Conservation (phyloP, 2,329 filamentous ascomycete genomes). For the Penicillium rolfsii region DNA sequence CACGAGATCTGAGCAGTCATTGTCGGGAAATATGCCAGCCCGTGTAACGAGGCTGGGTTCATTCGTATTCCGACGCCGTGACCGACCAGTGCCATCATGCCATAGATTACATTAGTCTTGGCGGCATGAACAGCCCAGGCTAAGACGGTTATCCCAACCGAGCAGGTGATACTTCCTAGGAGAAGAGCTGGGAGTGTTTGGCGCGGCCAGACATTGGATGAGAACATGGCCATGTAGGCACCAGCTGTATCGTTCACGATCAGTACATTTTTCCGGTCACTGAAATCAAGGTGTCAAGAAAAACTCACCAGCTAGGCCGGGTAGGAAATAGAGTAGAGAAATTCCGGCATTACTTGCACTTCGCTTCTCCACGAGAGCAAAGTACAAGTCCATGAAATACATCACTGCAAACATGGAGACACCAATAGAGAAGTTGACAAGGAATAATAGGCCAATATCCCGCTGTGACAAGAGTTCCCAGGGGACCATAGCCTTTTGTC, state of each 20-base stretch:
- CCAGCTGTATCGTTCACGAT: slow-evolving; percentile 46
- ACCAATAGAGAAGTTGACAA: slow-evolving; percentile 9
- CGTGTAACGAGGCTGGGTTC: slow-evolving; percentile 67
- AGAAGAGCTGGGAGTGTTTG: slow-evolving; percentile 65
- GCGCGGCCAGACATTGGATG: slow-evolving; percentile 64
- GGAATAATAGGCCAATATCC: slow-evolving; percentile 52
- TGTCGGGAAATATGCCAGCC: slow-evolving; percentile 63
- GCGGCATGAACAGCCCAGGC: slow-evolving; percentile 59
- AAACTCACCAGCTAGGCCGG: slow-evolving; percentile 60
- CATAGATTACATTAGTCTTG: slow-evolving; percentile 58
- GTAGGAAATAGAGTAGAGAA: slow-evolving; percentile 66
- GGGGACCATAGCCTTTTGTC: slow-evolving; percentile 66
- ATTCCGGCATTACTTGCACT: slow-evolving; percentile 56
- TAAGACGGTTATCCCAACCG: slow-evolving; percentile 61
- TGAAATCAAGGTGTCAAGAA: slow-evolving; percentile 1
- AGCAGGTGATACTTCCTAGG: slow-evolving; percentile 60
- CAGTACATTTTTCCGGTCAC: slow-evolving; percentile 4
- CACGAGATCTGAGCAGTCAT: slow-evolving; percentile 63
- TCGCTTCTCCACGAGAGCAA: slow-evolving; percentile 63
- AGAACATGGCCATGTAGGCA: slow-evolving; percentile 60
- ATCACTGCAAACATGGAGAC: slow-evolving; percentile 57
- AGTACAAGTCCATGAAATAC: slow-evolving; percentile 72
- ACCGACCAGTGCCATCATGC: slow-evolving; percentile 68
- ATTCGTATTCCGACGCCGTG: slow-evolving; percentile 66
- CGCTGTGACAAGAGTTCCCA: slow-evolving; percentile 60